Evolutionary conservation across 805 yeast species (phyloP).

Genomic region (Schwanniomyces vanrijiae): DNA sequence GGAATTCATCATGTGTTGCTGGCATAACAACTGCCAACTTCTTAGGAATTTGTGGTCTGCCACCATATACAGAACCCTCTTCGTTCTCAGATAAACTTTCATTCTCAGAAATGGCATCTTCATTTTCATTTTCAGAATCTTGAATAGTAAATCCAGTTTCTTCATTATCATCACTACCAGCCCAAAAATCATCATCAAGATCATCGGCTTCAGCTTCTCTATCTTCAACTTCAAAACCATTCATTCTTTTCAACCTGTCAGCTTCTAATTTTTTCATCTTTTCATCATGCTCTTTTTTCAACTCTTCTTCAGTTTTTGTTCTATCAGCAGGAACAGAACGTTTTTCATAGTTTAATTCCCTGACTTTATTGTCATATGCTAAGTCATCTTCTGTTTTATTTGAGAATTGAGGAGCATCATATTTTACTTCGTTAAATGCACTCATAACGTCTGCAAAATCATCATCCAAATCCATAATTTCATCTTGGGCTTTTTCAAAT

Average conservation of each 20-base stretch:
- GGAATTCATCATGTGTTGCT: constrained; percentile 26
- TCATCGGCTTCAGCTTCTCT: constrained; percentile 66
- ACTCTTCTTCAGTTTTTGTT: constrained; percentile 75
- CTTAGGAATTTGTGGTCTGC: not conserved
- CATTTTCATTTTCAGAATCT: constrained; percentile 33
- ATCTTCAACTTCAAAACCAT: constrained; percentile 53
- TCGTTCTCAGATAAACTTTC: constrained; percentile 20
- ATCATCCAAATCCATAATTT: constrained; percentile 69
- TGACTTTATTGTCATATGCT: constrained; percentile 65
- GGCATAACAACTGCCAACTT: constrained; percentile 27
- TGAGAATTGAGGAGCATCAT: constrained; percentile 21
- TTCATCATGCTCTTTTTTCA: constrained; percentile 59
- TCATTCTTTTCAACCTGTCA: constrained; percentile 73
- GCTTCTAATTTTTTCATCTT: constrained; percentile 62
- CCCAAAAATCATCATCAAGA: constrained; percentile 69
- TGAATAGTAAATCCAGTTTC: constrained; percentile 42
- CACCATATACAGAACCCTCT: constrained; percentile 22
- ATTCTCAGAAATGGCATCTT: constrained; percentile 32
- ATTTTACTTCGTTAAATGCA: constrained; percentile 37
- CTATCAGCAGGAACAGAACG: constrained; percentile 81
- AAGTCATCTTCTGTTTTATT: constrained; percentile 40
- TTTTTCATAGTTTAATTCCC: constrained; percentile 66
- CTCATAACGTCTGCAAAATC: constrained; percentile 69
- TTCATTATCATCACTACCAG: constrained; percentile 46
- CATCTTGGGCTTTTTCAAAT: constrained; percentile 58